Conservation (phyloP, 345 rosid species). For the Psidium guajava region DNA sequence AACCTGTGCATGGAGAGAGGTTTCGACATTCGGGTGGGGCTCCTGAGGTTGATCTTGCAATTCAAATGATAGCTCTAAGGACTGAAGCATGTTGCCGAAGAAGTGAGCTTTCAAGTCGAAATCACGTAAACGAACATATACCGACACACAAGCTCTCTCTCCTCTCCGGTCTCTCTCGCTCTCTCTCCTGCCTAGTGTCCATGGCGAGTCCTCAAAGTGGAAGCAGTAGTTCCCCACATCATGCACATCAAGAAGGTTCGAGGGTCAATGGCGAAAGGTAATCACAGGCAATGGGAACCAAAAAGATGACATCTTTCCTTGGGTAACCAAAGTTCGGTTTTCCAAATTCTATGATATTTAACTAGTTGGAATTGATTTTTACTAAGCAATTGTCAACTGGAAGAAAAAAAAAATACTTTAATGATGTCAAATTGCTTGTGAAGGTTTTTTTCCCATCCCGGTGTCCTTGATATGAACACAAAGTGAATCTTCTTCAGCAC, state of each 20-base stretch:
- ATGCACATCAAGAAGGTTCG: not conserved
- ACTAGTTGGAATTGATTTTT: not conserved
- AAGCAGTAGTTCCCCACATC: not conserved
- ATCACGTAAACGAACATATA: not conserved
- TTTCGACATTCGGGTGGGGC: not conserved
- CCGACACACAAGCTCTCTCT: not conserved
- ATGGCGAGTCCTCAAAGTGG: not conserved
- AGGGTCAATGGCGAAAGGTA: not conserved
- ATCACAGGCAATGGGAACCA: not conserved
- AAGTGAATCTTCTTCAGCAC: not conserved
- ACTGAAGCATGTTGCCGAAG: not conserved
- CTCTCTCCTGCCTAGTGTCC: not conserved
- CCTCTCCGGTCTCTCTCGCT: not conserved
- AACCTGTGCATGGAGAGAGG: constrained; percentile 6
- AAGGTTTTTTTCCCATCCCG: not conserved
- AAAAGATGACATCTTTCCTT: not conserved
- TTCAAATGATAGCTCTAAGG: not conserved
- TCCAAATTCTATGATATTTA: not conserved
- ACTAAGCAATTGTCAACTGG: not conserved
- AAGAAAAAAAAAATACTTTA: not conserved
- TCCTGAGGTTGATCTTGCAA: not conserved
- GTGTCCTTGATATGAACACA: not conserved
- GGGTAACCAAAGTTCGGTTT: not conserved
- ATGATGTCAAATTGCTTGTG: not conserved
- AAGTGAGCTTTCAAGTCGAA: not conserved